A percentile compares a stretch with the other conserved stretches of the same genome.
Conservation (phyloP, 2,329 filamentous ascomycete genomes). For the Fusarium sp. region DNA sequence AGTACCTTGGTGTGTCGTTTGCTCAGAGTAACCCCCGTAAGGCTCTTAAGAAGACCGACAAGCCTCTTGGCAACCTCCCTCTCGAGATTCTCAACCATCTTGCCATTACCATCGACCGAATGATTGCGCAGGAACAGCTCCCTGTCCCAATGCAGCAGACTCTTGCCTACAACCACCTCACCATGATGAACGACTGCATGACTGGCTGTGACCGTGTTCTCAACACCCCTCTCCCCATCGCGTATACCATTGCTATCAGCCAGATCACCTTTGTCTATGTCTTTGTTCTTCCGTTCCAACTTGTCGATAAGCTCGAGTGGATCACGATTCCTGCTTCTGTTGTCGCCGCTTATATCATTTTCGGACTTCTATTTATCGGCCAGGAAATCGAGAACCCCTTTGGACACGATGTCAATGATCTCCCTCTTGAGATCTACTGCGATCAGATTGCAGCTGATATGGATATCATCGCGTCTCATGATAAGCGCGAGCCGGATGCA, state of each 20-base stretch:
- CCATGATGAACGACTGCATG: slow-evolving; percentile 75
- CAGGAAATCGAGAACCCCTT: slow-evolving; percentile 89
- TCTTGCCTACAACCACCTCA: slow-evolving; percentile 68
- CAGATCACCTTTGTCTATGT: slow-evolving; percentile 91
- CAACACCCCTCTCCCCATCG: slow-evolving; percentile 82
- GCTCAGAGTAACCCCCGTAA: slow-evolving; percentile 83
- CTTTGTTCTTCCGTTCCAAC: slow-evolving; percentile 82
- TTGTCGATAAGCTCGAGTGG: slow-evolving; percentile 71
- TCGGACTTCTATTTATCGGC: slow-evolving; percentile 78
- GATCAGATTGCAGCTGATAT: slow-evolving; percentile 78
- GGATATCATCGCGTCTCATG: slow-evolving; percentile 72
- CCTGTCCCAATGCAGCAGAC: slow-evolving; percentile 68
- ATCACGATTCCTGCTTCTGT: slow-evolving; percentile 82
- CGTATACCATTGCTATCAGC: slow-evolving; percentile 84
- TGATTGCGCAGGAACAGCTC: slow-evolving; percentile 66
- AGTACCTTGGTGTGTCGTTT: slow-evolving; percentile 80
- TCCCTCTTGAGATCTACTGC: slow-evolving; percentile 81
- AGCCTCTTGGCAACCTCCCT: slow-evolving; percentile 83
- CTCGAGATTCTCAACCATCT: slow-evolving; percentile 82
- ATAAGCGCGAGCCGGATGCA: slow-evolving; percentile 46
- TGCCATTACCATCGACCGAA: slow-evolving; percentile 70
- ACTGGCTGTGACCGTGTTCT: slow-evolving; percentile 80
- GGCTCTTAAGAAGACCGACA: slow-evolving; percentile 75
- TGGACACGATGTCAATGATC: slow-evolving; percentile 83
- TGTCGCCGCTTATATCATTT: slow-evolving; percentile 81